Evolutionary conservation across 2,329 filamentous ascomycete genomes (phyloP), one percentile per base, ranked within the genome.

Genomic region (Apiospora marii): DNA sequence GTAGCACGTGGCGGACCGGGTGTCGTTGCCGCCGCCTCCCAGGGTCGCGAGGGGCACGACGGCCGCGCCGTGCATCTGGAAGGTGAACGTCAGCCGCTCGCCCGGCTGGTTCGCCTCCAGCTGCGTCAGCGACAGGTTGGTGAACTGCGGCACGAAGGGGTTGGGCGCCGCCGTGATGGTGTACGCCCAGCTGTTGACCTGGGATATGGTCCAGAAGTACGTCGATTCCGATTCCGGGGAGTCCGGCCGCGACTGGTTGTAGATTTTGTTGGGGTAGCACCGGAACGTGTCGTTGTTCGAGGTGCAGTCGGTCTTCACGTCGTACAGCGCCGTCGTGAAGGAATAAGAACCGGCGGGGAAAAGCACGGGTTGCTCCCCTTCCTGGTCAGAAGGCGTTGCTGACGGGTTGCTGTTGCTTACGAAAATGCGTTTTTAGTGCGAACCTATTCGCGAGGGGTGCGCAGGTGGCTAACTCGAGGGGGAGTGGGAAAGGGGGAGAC

Each of bases 301-400:
- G 0, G 90, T 91, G 81, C 92, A 93, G 68, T 84, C 84, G 8
- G 88, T 87, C 22, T 82, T 81, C 2, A 87, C 81, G 6, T 83
- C 87, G 69, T 85, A 83, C 51, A 93, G 87, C 73, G 87, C 87
- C 30, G 90, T 90, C 8, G 87, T 83, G 75, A 93, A 84, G 49
- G 87, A 84, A 80, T 90, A 93, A n/a, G 88, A 86, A 7, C 92
- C 92, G 1, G 87, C 82, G 1, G 92, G 92, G 76, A 92, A 92
- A 27, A 78, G 72, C 34, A 75, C 53, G 14, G 75, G 37, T 4
- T 70, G 61, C 24, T 27, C 41, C 19, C n/a, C 67, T 19, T 27
- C 41, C 5, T 46, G 70, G 27, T 70, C 22, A 24, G 72, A 22
- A 64, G 58, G 71, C 68, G 69, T 74, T 14, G 51, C 67, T 61